phyloP scores from a whole-genome alignment of 139 green algal genomes.

The Tetradesmus obliquus region DNA sequence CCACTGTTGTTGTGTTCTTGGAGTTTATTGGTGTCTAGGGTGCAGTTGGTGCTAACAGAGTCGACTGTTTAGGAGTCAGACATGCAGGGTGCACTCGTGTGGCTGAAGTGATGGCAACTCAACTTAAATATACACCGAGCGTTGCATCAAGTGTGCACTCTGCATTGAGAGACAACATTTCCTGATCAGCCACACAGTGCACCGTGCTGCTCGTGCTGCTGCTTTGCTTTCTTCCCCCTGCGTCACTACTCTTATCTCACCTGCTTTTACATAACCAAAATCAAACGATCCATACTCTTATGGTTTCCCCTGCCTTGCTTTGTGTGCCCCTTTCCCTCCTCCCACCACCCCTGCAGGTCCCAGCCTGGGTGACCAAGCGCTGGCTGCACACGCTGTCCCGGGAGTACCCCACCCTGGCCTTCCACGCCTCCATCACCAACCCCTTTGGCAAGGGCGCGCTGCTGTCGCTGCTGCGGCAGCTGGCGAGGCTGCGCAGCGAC shows the following conservation, averaged over 20 bases:
- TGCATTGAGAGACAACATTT: conserved; percentile 55
- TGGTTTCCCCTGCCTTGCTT: not conserved
- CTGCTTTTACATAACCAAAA: not conserved
- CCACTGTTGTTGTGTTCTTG: not conserved
- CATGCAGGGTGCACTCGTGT: not conserved
- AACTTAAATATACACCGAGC: conserved; percentile 79
- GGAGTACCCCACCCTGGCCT: conserved; percentile 97
- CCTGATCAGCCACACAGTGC: conserved; percentile 52
- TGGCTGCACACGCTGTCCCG: conserved; percentile 93
- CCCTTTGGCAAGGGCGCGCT: conserved; percentile 98
- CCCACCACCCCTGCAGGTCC: conserved; percentile 74
- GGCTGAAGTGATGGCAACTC: conserved; percentile 61
- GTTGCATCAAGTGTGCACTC: conserved; percentile 15
- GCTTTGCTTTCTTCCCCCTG: not conserved
- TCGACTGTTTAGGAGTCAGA: too few species aligned
- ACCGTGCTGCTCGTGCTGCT: conserved; percentile 1
- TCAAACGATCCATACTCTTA: not conserved
- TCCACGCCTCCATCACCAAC: conserved; percentile 97
- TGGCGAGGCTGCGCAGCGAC: conserved; percentile 92
- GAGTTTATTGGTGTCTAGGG: too few species aligned
- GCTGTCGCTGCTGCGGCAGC: conserved; percentile 85
- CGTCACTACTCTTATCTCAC: not conserved
- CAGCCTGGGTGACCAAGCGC: conserved; percentile 97
- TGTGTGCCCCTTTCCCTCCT: not conserved
- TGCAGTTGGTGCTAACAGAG: too few species aligned